These are phyloP conservation scores for Diaporthe helianthi DNA, from an alignment of 2,329 filamentous ascomycete genomes.

Conservation along the genomic window DNA sequence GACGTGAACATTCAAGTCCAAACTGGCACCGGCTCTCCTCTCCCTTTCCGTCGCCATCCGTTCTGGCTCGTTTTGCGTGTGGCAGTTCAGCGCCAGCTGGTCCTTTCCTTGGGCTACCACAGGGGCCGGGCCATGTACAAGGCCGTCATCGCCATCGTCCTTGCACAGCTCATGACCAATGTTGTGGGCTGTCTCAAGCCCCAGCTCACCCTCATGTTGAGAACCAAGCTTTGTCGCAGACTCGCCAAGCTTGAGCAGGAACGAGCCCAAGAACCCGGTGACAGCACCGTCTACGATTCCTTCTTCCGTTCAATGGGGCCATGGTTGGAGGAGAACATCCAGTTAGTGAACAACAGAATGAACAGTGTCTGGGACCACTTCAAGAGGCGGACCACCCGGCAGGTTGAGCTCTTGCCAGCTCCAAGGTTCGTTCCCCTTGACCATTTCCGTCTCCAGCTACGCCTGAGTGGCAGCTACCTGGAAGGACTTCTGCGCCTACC, in stretches of 20 bases:
- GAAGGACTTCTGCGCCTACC: constrained; percentile 34
- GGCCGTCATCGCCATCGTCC: constrained; percentile 57
- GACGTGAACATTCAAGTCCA: constrained; percentile 56
- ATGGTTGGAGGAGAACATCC: constrained; percentile 41
- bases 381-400: constrained; percentile 46
- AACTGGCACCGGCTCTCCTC: constrained; percentile 42
- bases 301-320: constrained; percentile 42
- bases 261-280: constrained; percentile 35
- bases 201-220: constrained; percentile 50
- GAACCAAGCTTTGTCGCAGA: constrained; percentile 60
- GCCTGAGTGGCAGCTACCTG: constrained; percentile 49
- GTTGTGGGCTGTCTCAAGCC: constrained; percentile 40
- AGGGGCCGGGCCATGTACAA: constrained; percentile 61
- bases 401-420: constrained; percentile 49
- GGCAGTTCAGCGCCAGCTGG: constrained; percentile 58
- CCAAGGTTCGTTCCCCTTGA: constrained; percentile 39
- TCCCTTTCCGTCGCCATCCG: constrained; percentile 67
- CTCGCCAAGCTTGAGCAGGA: constrained; percentile 63
- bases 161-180: constrained; percentile 55
- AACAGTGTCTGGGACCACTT: constrained; percentile 48
- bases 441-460: constrained; percentile 47
- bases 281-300: constrained; percentile 37
- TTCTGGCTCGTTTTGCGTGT: constrained; percentile 69
- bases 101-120: constrained; percentile 46
- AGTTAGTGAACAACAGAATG: constrained; percentile 42